Evolutionary conservation across 495 filamentous ascomycete genomes (phyloP), one percentile per base, ranked within the genome.

Genomic region (Daldinia caldariorum): DNA sequence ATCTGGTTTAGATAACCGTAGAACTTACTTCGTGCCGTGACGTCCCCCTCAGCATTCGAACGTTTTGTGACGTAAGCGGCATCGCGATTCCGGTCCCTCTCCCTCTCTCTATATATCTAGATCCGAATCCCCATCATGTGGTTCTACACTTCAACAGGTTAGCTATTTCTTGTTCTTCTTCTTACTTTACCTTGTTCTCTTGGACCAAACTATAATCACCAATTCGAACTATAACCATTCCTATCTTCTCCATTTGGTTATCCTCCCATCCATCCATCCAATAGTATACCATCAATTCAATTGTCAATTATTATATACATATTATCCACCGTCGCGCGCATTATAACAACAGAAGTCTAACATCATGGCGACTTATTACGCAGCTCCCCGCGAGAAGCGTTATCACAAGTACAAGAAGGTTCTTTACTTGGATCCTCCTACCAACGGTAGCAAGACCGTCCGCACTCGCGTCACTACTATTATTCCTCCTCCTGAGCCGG

Each of bases 341-440:
- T n/a, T 12, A 39, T 26, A 26, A 26, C 26, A 47, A 16, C 22
- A 47, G 18, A 22, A 47, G 18, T 49, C 70, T 73, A 66, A 75
- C 67, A 69, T 41, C 54, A 77, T 77, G 75, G 58, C 64, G 32
- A 73, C 72, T 62, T 73, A 73, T 50, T 75, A 75, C 20, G 61
- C 61, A 73, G 69, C 75, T 31, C 61, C 75, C 65, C 64, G 75
- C 74, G 60, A 77, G 45, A 74, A 69, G 70, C 43, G 71, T 61
- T 68, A 74, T 39, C 73, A 75, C 38, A 74, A 77, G 16, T 77
- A 75, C 71, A 83, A 83, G 67, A 83, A 83, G 56, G 76, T 79
- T 18, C 77, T 84, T 73, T 84, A 84, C 69, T 74, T 84, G 31
- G 79, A 82, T 65, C 81, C 79, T 8, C 79, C 79, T 26, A 71